phyloP scores from a whole-genome alignment of 2,329 filamentous ascomycete species.

The Pestalotiopsis sp. region DNA sequence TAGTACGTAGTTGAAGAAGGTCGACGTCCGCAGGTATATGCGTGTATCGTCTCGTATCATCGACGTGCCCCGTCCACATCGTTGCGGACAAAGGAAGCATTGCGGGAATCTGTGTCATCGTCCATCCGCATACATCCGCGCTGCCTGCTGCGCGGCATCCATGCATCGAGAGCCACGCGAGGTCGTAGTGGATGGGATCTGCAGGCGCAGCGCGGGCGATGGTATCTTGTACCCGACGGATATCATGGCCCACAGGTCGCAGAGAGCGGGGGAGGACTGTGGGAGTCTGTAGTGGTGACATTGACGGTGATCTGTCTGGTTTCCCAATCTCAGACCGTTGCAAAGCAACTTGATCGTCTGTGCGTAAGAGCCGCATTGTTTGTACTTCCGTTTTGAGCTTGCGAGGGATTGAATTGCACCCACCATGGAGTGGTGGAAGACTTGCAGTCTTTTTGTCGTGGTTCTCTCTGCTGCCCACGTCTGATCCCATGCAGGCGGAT shows the following conservation, averaged over 20 bases:
- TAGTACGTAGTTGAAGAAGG: neutral
- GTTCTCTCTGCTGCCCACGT: neutral
- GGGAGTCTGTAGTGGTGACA: neutral
- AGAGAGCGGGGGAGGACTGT: neutral
- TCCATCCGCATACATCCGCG: neutral
- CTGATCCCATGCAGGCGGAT: neutral
- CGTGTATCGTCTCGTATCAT: neutral
- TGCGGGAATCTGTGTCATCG: conserved; percentile 1
- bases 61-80: neutral
- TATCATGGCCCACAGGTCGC: neutral
- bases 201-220: neutral
- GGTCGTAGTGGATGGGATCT: neutral
- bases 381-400: neutral
- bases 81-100: neutral
- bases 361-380: conserved; percentile 9
- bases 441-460: neutral
- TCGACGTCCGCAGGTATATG: neutral
- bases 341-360: neutral
- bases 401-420: neutral
- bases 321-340: neutral
- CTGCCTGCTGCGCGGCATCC: neutral
- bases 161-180: conserved; percentile 3
- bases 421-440: neutral
- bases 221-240: neutral
- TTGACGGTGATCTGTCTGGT: neutral